A percentile compares a stretch with the other conserved stretches of the same genome.
These are phyloP conservation scores for Alternaria ethzedia DNA, from an alignment of 2,329 filamentous ascomycete genomes.

Conservation along the genomic window DNA sequence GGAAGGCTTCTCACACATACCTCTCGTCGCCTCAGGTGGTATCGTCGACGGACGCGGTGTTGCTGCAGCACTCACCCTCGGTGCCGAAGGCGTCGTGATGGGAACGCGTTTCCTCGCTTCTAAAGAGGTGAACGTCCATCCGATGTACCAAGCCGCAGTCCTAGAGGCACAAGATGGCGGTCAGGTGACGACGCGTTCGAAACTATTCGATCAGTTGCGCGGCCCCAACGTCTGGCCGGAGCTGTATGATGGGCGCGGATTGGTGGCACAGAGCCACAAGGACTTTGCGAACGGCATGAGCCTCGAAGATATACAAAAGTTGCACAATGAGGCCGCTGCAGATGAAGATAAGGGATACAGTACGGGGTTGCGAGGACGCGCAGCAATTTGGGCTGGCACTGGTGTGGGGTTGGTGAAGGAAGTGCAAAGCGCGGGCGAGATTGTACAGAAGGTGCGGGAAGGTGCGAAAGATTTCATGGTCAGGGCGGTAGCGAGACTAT, in stretches of 20 bases:
- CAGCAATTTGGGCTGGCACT: conserved; percentile 64
- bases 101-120: conserved; percentile 69
- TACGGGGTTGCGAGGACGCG: conserved; percentile 58
- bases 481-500: conserved; percentile 8
- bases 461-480: conserved; percentile 46
- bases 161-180: conserved; percentile 58
- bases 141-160: conserved; percentile 55
- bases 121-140: conserved; percentile 54
- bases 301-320: conserved; percentile 51
- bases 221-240: conserved; percentile 65
- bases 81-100: conserved; percentile 62
- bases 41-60: conserved; percentile 66
- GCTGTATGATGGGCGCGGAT: conserved; percentile 63
- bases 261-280: conserved; percentile 60
- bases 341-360: conserved; percentile 60
- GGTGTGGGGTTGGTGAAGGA: conserved; percentile 64
- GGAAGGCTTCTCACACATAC: conserved; percentile 27
- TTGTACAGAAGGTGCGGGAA: conserved; percentile 54
- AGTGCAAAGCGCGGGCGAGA: conserved; percentile 58
- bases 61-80: conserved; percentile 63
- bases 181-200: conserved; percentile 56
- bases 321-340: conserved; percentile 56
- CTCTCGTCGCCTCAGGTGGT: conserved; percentile 64
- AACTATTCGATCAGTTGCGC: conserved; percentile 60
- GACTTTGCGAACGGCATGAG: conserved; percentile 49